Evolutionary conservation across 371 early-diverging fungal genomes (phyloP), one percentile per base, ranked within the genome.

Genomic region (Conidiobolus incongruus): DNA sequence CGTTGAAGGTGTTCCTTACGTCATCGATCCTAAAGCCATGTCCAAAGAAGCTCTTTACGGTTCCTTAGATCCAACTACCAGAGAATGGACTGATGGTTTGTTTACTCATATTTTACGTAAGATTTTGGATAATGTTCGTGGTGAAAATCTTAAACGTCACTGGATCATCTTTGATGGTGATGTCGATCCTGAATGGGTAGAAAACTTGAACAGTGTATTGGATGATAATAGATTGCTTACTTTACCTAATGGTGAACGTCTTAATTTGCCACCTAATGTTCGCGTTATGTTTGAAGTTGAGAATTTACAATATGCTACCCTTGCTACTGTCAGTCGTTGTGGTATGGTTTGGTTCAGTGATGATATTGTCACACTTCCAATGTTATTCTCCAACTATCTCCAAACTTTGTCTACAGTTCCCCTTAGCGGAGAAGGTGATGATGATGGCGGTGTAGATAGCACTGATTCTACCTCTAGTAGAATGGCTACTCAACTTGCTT

Each of bases 131-230:
- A 89, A 95, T 41, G 89, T 89, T n/a, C 80, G 94, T 56, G 95
- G 96, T 45, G 96, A 98, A 63, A 77, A 77, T 45, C 47, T 65
- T 29, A 81, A 79, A 52, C 77, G 93, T 15, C 93, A 94, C 54
- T 98, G 97, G 98, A 95, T 98, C 50, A 77, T 98, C 24, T 99
- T 98, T 62, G 99, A 98, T 61, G 96, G 98, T 52, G 96, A 93
- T 65, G 91, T 98, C 24, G 96, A 97, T 64, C 96, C 98, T 13
- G 92, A 92, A 53, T 99, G 99, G 99, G 94, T 98, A 33, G 99
- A 99, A 61, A 97, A 98, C 59, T 75, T 99, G 52, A 98, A 98
- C 65, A 62, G 81, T 36, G 95, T 98, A 3, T 66, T 98, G 31
- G 98, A 96, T 52, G 98, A 98, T 63, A 96, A 98, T 63, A 77